These are phyloP conservation scores for Ustanciosporium gigantosporum DNA, from an alignment of 1,284 basidiomycete genomes.

Conservation along the genomic window DNA sequence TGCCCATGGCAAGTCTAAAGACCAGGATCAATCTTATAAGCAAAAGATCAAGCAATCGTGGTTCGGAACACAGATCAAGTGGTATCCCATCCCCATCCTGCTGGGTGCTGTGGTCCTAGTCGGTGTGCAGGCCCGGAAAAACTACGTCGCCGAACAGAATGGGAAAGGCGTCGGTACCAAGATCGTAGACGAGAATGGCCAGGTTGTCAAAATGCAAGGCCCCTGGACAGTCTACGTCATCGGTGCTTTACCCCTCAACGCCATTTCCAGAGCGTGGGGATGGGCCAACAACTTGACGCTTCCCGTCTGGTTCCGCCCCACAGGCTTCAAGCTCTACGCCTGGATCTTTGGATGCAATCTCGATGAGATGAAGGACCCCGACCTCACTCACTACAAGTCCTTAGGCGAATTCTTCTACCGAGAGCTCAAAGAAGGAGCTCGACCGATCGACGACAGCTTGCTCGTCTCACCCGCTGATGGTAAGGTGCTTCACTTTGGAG, in stretches of 20 bases:
- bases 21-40: conserved; percentile 18
- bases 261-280: conserved; percentile 93
- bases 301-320: conserved; percentile 90
- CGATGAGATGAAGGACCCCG: conserved; percentile 80
- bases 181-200: conserved; percentile 69
- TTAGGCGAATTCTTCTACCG: conserved; percentile 95
- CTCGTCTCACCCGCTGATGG: conserved; percentile 94
- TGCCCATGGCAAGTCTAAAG: conserved; percentile 5
- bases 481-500: conserved; percentile 86
- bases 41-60: conserved; percentile 70
- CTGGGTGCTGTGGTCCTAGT: conserved; percentile 64
- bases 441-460: conserved; percentile 76
- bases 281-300: conserved; percentile 81
- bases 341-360: conserved; percentile 89
- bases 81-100: conserved; percentile 92
- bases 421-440: conserved; percentile 76
- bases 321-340: conserved; percentile 83
- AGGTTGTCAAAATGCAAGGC: conserved; percentile 73
- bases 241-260: conserved; percentile 88
- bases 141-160: conserved; percentile 62
- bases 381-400: conserved; percentile 77
- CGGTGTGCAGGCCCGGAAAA: conserved; percentile 71
- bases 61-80: conserved; percentile 85
- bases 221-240: conserved; percentile 98
- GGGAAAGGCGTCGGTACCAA: conserved; percentile 43